phyloP scores from a whole-genome alignment of 73 alveolate species.

The Tetrahymena malaccensis region DNA sequence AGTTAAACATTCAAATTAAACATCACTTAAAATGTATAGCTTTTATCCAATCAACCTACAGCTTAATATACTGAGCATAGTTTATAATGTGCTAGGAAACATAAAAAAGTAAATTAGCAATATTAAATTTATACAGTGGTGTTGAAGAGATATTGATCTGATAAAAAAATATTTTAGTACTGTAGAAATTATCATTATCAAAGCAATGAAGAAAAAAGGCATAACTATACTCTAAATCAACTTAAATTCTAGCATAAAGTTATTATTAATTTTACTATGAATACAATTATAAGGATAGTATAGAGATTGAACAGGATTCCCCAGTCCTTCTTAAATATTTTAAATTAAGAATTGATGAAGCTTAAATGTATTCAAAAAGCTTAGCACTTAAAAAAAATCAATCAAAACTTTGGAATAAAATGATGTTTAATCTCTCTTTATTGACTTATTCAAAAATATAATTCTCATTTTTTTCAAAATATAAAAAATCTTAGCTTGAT shows the following conservation, averaged over 20 bases:
- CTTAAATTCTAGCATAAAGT: not conserved
- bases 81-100: not conserved
- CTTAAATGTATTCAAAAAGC: not conserved
- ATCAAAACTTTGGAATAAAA: not conserved
- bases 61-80: not conserved
- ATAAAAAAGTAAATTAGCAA: not conserved
- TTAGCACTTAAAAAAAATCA: not conserved
- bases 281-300: not conserved
- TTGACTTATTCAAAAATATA: not conserved
- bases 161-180: not conserved
- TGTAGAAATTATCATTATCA: not conserved
- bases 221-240: not conserved
- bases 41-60: not conserved
- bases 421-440: not conserved
- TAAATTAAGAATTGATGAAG: not conserved
- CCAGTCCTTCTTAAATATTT: not conserved
- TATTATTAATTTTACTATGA: not conserved
- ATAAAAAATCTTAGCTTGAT: not conserved
- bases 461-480: not conserved
- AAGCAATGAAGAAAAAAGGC: not conserved
- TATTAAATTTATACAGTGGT: not conserved
- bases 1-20: not conserved
- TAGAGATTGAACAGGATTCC: not conserved
- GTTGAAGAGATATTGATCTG: not conserved
- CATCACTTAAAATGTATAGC: not conserved